phyloP scores from a whole-genome alignment of 768 basidiomycete species.

The Leucocoprinus leucothites region DNA sequence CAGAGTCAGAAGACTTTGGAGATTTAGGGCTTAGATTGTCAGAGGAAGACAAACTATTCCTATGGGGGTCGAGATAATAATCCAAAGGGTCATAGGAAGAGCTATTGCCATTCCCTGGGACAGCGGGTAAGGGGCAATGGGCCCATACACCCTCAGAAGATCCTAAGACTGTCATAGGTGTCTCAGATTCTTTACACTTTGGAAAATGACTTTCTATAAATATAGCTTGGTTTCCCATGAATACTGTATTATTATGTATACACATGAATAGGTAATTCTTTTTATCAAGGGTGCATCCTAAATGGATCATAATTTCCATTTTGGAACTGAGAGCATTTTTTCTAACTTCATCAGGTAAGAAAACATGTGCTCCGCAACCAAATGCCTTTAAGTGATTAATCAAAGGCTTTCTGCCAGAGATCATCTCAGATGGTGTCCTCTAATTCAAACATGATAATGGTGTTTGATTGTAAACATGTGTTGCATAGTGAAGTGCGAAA shows the following conservation, averaged over 20 bases:
- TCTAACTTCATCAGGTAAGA: conserved; percentile 12
- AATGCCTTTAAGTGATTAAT: conserved; percentile 23
- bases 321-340: conserved; percentile 19
- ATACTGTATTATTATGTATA: background rate
- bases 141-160: no score
- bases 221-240: no score
- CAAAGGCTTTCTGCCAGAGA: conserved; percentile 19
- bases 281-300: conserved; percentile 14
- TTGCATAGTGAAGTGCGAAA: conserved; percentile 18
- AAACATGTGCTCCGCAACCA: conserved; percentile 23
- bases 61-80: no score
- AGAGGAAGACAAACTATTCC: no score
- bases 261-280: conserved; percentile 1
- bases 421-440: conserved; percentile 22
- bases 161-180: no score
- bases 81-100: no score
- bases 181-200: no score
- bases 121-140: no score
- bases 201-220: no score
- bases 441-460: conserved; percentile 19
- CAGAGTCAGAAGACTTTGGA: no score
- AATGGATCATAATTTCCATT: conserved; percentile 19
- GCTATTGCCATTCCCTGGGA: no score
- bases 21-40: no score
- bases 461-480: conserved; percentile 27